These are phyloP conservation scores for Trichoderma virens DNA, from an alignment of 495 filamentous ascomycete genomes.

Conservation along the genomic window DNA sequence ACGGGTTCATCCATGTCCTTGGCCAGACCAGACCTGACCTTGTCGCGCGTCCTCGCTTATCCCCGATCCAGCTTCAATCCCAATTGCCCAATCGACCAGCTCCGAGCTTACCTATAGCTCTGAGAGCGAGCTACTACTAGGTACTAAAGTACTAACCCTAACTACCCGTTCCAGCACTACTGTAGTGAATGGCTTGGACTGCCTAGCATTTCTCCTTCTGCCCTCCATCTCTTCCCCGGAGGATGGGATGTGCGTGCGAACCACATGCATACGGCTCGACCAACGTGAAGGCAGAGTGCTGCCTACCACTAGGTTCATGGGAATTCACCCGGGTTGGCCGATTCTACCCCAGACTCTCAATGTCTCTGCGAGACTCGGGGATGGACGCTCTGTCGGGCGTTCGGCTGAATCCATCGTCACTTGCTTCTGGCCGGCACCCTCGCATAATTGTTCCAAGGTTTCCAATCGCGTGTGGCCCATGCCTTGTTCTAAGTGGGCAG, in stretches of 20 bases:
- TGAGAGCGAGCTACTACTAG: too few species aligned
- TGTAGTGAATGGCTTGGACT: too few species aligned
- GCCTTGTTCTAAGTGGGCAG: not conserved
- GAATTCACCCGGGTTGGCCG: not conserved
- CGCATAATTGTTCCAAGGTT: not conserved
- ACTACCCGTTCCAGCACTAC: too few species aligned
- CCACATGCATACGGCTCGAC: not conserved
- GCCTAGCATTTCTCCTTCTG: too few species aligned
- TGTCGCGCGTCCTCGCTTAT: not conserved
- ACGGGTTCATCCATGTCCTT: not conserved
- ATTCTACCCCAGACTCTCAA: not conserved
- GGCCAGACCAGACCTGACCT: not conserved
- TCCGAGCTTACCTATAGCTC: not conserved
- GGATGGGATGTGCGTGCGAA: not conserved
- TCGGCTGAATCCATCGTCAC: slow-evolving; percentile 2
- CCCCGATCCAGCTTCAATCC: slow-evolving; percentile 3
- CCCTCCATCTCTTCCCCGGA: too few species aligned
- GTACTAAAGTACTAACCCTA: too few species aligned
- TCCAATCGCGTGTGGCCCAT: not conserved
- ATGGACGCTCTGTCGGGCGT: not conserved
- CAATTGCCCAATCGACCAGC: slow-evolving; percentile 6
- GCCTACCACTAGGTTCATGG: not conserved
- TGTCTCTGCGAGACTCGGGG: not conserved
- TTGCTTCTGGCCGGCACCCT: not conserved
- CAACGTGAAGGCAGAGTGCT: not conserved